These are phyloP conservation scores for Phytopythium mirpurense DNA, from an alignment of 352 stramenopile species.

Conservation along the genomic window DNA sequence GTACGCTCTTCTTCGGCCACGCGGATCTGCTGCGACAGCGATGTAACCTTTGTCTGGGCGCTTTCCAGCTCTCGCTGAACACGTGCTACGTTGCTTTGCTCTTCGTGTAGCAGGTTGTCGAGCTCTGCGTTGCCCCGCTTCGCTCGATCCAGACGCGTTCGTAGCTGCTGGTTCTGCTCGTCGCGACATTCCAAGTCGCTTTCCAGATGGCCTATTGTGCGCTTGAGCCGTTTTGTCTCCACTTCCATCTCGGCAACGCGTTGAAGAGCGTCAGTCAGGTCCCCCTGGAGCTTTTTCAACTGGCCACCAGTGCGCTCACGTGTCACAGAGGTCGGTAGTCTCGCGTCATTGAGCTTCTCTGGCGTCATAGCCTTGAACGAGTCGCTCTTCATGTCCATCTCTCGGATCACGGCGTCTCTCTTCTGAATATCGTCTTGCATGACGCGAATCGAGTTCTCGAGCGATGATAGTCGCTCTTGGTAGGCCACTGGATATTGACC, in stretches of 20 bases:
- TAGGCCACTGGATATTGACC: not conserved
- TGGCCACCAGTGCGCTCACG: not conserved
- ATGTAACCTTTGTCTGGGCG: conserved; percentile 4
- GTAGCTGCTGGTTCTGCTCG: not conserved
- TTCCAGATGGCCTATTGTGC: not conserved
- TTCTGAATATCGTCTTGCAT: not conserved
- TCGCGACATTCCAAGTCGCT: not conserved
- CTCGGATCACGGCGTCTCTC: not conserved
- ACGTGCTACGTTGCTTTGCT: conserved; percentile 1
- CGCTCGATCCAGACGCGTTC: not conserved
- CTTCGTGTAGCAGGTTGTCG: conserved; percentile 6
- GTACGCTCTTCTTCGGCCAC: not conserved
- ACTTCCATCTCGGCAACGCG: not conserved
- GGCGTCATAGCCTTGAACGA: not conserved
- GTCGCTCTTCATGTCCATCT: not conserved
- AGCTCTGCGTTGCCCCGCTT: conserved; percentile 2
- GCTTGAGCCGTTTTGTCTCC: not conserved
- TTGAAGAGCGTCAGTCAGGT: not conserved
- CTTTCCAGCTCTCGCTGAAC: conserved; percentile 17
- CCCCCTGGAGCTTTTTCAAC: not conserved
- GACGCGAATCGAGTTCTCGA: not conserved
- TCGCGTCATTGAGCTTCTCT: not conserved
- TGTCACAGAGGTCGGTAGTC: not conserved
- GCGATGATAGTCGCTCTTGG: not conserved
- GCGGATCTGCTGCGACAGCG: not conserved